phyloP scores from a whole-genome alignment of 2,329 filamentous ascomycete species.

The Pyrenophora seminiperda region DNA sequence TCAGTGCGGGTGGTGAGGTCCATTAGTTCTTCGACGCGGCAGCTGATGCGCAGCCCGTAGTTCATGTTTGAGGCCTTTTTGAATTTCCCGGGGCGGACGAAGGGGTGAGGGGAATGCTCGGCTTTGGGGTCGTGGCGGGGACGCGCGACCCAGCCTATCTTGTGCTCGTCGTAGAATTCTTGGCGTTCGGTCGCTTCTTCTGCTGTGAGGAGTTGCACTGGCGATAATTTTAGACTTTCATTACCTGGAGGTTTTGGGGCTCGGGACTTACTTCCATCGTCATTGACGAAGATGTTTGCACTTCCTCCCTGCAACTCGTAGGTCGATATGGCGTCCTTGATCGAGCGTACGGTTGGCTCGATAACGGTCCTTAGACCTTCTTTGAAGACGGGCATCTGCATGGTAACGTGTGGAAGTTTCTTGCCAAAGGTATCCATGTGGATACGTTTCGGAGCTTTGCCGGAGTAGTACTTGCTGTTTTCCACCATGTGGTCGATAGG shows the following conservation, averaged over 20 bases:
- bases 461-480: slow-evolving; percentile 85
- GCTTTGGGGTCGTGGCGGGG: slow-evolving; percentile 49
- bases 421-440: slow-evolving; percentile 58
- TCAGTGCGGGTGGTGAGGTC: slow-evolving; percentile 30
- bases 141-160: slow-evolving; percentile 57
- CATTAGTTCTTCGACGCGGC: slow-evolving; percentile 66
- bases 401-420: slow-evolving; percentile 68
- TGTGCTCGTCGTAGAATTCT: slow-evolving; percentile 57
- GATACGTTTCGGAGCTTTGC: slow-evolving; percentile 55
- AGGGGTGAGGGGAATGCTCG: slow-evolving; percentile 22
- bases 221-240: background rate
- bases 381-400: slow-evolving; percentile 89
- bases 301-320: slow-evolving; percentile 64
- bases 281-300: slow-evolving; percentile 71
- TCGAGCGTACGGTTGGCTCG: slow-evolving; percentile 74
- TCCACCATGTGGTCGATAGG: slow-evolving; percentile 72
- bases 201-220: slow-evolving; percentile 61
- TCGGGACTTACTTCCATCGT: slow-evolving; percentile 60
- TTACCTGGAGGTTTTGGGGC: no score
- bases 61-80: slow-evolving; percentile 73
- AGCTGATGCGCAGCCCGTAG: slow-evolving; percentile 66
- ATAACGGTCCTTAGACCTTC: slow-evolving; percentile 79
- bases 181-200: slow-evolving; percentile 52
- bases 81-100: slow-evolving; percentile 44
- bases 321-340: slow-evolving; percentile 68